Evolutionary conservation across 2,329 filamentous ascomycete genomes (phyloP).

Genomic region (Tolypocladium tropicale): DNA sequence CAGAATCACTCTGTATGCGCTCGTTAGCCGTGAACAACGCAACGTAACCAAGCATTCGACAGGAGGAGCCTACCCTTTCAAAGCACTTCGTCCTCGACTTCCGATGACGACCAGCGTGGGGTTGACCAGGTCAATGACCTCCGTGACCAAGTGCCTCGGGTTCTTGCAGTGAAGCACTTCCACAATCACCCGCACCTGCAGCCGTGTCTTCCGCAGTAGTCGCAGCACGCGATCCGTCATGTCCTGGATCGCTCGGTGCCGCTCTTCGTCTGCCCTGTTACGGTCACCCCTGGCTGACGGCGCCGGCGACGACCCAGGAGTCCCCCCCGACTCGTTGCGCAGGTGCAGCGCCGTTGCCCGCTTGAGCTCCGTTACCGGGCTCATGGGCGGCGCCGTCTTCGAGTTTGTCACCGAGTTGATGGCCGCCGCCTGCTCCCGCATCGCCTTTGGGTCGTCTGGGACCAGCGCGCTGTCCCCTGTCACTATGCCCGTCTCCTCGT

Average conservation of each 20-base stretch:
- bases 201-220: slow-evolving; percentile 75
- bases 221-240: slow-evolving; percentile 81
- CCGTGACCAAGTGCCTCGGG: slow-evolving; percentile 88
- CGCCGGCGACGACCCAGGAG: slow-evolving; percentile 35
- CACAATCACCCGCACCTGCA: slow-evolving; percentile 88
- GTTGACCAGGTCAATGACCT: slow-evolving; percentile 88
- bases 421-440: slow-evolving; percentile 64
- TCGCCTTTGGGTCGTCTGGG: slow-evolving; percentile 63
- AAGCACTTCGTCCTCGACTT: slow-evolving; percentile 77
- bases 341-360: slow-evolving; percentile 15
- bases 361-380: slow-evolving; percentile 22
- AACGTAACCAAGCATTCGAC: background rate
- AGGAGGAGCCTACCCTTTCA: slow-evolving; percentile 66
- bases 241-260: slow-evolving; percentile 68
- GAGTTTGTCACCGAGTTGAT: slow-evolving; percentile 51
- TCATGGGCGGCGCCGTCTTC: slow-evolving; percentile 21
- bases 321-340: slow-evolving; percentile 18
- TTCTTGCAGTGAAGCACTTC: slow-evolving; percentile 99
- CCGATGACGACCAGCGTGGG: slow-evolving; percentile 91
- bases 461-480: slow-evolving; percentile 40
- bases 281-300: slow-evolving; percentile 38
- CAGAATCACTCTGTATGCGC: slow-evolving; percentile 61
- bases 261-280: slow-evolving; percentile 63
- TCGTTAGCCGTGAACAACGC: slow-evolving; percentile 19
- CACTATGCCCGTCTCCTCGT: slow-evolving; percentile 66